phyloP scores from a whole-genome alignment of 2,329 filamentous ascomycete species.

The Nemania sp. region DNA sequence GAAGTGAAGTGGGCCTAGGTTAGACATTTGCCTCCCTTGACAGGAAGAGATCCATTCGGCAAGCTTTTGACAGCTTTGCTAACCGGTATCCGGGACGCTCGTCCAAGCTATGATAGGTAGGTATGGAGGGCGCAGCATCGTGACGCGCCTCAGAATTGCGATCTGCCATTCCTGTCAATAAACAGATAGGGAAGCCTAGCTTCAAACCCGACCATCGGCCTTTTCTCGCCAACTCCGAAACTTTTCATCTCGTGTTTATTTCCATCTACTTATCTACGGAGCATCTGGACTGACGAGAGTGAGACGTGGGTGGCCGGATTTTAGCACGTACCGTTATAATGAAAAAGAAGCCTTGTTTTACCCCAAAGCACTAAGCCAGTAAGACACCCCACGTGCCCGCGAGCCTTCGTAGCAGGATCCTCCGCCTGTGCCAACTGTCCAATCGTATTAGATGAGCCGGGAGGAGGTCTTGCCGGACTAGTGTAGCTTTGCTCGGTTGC shows the following conservation, averaged over 20 bases:
- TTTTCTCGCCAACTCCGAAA: conserved; percentile 5
- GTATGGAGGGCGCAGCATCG: background rate
- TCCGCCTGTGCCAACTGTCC: background rate
- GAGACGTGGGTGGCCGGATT: background rate
- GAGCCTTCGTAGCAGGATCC: background rate
- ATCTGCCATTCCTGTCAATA: background rate
- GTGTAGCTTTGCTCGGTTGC: background rate
- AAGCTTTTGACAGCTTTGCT: too few species aligned
- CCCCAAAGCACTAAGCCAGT: background rate
- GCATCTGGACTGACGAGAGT: too few species aligned
- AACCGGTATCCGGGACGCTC: too few species aligned
- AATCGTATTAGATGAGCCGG: background rate
- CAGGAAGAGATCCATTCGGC: too few species aligned
- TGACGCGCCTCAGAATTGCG: too few species aligned
- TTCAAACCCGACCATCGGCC: background rate
- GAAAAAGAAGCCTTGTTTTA: background rate
- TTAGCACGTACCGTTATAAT: background rate
- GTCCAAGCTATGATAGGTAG: too few species aligned
- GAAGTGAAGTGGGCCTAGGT: background rate
- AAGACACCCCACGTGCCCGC: background rate
- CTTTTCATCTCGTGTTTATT: background rate
- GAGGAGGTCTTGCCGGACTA: background rate
- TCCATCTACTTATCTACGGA: too few species aligned
- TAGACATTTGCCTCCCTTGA: too few species aligned
- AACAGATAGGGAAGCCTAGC: background rate